A percentile compares a stretch with the other conserved stretches of the same genome.
Evolutionary conservation across 116 monocot genomes (phyloP).

Genomic region (Phalaenopsis hybrid): DNA sequence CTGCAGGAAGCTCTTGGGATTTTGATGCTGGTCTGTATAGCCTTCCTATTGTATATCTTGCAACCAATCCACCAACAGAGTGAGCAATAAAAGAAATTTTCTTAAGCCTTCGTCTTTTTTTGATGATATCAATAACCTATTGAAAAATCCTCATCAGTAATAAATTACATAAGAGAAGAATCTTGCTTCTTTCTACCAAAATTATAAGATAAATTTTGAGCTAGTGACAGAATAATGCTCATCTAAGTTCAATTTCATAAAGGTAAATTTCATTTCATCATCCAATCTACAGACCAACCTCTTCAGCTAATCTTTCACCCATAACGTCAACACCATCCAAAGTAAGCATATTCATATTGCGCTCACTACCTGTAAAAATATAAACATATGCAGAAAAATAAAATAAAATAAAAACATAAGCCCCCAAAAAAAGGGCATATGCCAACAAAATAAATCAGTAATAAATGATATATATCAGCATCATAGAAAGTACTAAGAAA

Average conservation of each 20-base stretch:
- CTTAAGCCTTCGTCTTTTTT: conserved; percentile 36
- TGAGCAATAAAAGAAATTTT: conserved; percentile 93
- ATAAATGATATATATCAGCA: neutral
- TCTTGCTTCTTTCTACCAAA: neutral
- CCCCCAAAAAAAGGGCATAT: neutral
- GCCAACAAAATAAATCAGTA: neutral
- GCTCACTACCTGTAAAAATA: conserved; percentile 61
- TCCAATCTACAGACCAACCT: conserved; percentile 49
- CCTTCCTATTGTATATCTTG: conserved; percentile 90
- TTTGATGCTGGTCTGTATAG: conserved; percentile 52
- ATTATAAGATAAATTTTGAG: neutral
- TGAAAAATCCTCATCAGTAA: neutral
- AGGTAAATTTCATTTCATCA: neutral
- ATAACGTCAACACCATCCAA: conserved; percentile 95
- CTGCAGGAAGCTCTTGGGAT: conserved; percentile 9
- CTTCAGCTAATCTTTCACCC: conserved; percentile 87
- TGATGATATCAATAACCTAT: conserved; percentile 62
- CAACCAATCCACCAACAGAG: conserved; percentile 92
- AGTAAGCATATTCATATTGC: conserved; percentile 67
- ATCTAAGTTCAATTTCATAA: neutral
- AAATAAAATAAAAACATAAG: neutral
- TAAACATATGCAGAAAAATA: neutral
- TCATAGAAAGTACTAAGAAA: neutral
- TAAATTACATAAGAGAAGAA: neutral
- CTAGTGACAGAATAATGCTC: neutral